Percentiles rank a stretch among this genome's conserved stretches.
These are phyloP conservation scores for Candida sojae DNA, from an alignment of 1,139 yeast species.

Conservation along the genomic window DNA sequence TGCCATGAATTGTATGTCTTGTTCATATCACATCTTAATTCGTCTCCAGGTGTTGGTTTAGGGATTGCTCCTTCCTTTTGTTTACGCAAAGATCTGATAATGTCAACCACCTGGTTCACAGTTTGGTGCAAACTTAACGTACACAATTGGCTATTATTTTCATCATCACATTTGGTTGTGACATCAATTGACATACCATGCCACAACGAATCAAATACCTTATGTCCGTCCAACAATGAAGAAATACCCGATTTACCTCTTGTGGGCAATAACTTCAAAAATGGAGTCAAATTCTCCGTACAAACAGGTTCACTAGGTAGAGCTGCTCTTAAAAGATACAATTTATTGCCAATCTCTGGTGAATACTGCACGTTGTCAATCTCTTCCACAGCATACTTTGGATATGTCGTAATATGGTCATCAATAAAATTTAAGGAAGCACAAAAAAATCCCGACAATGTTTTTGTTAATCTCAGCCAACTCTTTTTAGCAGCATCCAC, in stretches of 20 bases:
- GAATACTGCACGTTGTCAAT: slow-evolving; percentile 12
- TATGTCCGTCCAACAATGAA: slow-evolving; percentile 88
- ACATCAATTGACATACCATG: slow-evolving; percentile 90
- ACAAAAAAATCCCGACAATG: slow-evolving; percentile 89
- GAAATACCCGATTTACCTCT: slow-evolving; percentile 91
- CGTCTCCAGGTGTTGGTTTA: slow-evolving; percentile 68
- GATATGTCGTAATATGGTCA: slow-evolving; percentile 74
- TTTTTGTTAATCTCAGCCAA: slow-evolving; percentile 76
- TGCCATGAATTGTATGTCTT: slow-evolving; percentile 62
- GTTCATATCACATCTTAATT: slow-evolving; percentile 68
- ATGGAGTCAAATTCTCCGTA: slow-evolving; percentile 95
- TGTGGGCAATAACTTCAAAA: slow-evolving; percentile 85
- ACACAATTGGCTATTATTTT: slow-evolving; percentile 34
- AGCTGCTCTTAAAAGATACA: slow-evolving; percentile 76
- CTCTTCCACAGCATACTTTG: slow-evolving; percentile 34
- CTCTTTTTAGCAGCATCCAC: slow-evolving; percentile 55
- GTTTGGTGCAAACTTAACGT: slow-evolving; percentile 62
- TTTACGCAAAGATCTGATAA: slow-evolving; percentile 66
- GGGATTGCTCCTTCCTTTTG: slow-evolving; percentile 69
- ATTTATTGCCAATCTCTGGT: slow-evolving; percentile 28
- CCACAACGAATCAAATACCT: slow-evolving; percentile 93
- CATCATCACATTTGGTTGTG: slow-evolving; percentile 50
- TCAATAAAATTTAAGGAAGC: slow-evolving; percentile 92
- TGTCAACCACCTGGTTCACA: slow-evolving; percentile 75
- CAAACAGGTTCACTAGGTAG: slow-evolving; percentile 96